These are phyloP conservation scores for Begonia masoniana DNA, from an alignment of 306 rosid genomes.

Conservation along the genomic window DNA sequence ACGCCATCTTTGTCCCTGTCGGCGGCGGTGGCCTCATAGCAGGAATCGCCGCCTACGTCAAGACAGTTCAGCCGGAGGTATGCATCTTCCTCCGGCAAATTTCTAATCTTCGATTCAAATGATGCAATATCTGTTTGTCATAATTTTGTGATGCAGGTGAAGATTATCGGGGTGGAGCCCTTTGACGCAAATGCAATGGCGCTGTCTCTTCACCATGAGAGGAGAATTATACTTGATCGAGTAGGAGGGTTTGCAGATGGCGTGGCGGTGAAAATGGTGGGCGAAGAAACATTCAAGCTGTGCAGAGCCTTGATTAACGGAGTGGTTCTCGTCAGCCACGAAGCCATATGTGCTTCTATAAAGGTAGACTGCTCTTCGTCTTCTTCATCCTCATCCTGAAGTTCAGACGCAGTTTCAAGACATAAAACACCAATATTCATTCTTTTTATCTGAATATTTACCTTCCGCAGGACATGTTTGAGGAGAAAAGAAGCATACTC, in stretches of 20 bases:
- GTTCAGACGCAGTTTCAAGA: no score
- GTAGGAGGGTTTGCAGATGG: slow-evolving; percentile 95
- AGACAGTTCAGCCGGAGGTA: slow-evolving; percentile 75
- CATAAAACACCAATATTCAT: background rate
- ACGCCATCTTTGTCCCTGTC: slow-evolving; percentile 82
- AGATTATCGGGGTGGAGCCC: slow-evolving; percentile 82
- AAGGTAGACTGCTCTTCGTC: slow-evolving; percentile 27
- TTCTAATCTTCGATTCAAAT: background rate
- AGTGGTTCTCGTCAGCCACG: slow-evolving; percentile 72
- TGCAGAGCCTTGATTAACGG: slow-evolving; percentile 71
- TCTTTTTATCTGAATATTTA: slow-evolving; percentile 8
- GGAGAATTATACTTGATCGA: slow-evolving; percentile 57
- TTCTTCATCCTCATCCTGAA: no score
- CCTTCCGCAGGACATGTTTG: slow-evolving; percentile 72
- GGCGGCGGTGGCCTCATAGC: slow-evolving; percentile 93
- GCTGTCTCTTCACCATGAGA: slow-evolving; percentile 58
- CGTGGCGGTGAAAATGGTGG: slow-evolving; percentile 86
- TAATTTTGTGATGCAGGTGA: slow-evolving; percentile 34
- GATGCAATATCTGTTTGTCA: background rate
- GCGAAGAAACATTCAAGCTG: slow-evolving; percentile 71
- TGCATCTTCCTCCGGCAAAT: background rate
- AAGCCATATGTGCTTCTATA: slow-evolving; percentile 77
- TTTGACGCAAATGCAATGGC: slow-evolving; percentile 87
- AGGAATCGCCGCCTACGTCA: slow-evolving; percentile 84
- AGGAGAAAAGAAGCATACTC: slow-evolving; percentile 76